Conservation (phyloP, 768 basidiomycete species). For the Boletus pseudo-olivaceus region DNA sequence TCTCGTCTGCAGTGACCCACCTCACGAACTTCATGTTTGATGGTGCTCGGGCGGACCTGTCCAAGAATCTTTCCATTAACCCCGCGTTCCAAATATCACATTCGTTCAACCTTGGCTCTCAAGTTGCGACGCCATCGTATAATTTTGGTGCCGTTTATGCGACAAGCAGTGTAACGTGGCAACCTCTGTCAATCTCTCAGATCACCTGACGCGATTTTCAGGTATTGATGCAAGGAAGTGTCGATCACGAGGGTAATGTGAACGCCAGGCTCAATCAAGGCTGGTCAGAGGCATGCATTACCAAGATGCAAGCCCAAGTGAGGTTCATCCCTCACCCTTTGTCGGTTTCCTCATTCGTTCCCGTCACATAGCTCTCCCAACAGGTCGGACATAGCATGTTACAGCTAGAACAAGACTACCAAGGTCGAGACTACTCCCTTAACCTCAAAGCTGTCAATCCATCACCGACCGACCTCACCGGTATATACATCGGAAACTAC, state of each 20-base stretch:
- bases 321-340: constrained; percentile 19
- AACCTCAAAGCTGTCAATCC: constrained; percentile 92
- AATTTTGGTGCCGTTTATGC: constrained; percentile 94
- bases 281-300: constrained; percentile 73
- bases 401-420: constrained; percentile 91
- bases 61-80: constrained; percentile 86
- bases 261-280: constrained; percentile 87
- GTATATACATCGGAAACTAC: constrained; percentile 89
- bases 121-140: constrained; percentile 81
- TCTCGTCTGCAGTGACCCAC: constrained; percentile 64
- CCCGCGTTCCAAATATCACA: constrained; percentile 99
- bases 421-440: constrained; percentile 80
- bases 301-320: constrained; percentile 89
- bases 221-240: constrained; percentile 89
- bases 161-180: constrained; percentile 60
- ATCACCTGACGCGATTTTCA: constrained; percentile 33
- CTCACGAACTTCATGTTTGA: constrained; percentile 95
- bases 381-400: constrained; percentile 84
- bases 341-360: constrained; percentile 2
- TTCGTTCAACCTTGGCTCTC: constrained; percentile 88
- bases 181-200: constrained; percentile 12
- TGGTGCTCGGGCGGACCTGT: constrained; percentile 93
- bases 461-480: constrained; percentile 79
- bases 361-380: constrained; percentile 59
- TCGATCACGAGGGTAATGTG: constrained; percentile 92